These are phyloP conservation scores for Dipteronia dyeriana DNA, from an alignment of 345 rosid species.

Conservation along the genomic window DNA sequence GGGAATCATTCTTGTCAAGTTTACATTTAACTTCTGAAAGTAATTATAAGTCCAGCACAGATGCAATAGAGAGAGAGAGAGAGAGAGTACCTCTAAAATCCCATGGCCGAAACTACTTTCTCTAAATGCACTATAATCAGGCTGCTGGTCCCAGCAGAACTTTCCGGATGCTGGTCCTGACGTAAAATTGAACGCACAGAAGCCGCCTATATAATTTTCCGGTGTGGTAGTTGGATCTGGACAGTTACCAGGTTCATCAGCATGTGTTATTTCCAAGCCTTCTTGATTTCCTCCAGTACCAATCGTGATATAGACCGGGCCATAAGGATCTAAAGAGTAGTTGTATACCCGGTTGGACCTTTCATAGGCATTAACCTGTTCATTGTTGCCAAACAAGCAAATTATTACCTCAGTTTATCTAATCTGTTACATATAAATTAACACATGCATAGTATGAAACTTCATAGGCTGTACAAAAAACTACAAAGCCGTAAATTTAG, in stretches of 20 bases:
- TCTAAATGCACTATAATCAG: slow-evolving; percentile 87
- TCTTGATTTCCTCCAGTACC: slow-evolving; percentile 86
- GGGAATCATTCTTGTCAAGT: no score
- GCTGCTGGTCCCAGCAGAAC: slow-evolving; percentile 93
- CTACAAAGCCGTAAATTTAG: background rate
- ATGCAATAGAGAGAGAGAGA: no score
- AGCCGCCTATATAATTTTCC: slow-evolving; percentile 52
- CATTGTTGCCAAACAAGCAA: background rate
- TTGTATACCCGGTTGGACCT: slow-evolving; percentile 88
- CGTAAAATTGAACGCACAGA: slow-evolving; percentile 79
- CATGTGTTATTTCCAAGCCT: slow-evolving; percentile 60
- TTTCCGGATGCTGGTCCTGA: slow-evolving; percentile 64
- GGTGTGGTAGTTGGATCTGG: slow-evolving; percentile 59
- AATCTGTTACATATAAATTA: background rate
- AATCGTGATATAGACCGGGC: slow-evolving; percentile 66
- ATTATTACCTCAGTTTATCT: slow-evolving; percentile 5
- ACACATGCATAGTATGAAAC: no score
- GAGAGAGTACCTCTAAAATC: slow-evolving; percentile 69
- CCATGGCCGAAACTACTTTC: slow-evolving; percentile 98
- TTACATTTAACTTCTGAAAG: no score
- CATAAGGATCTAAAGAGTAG: slow-evolving; percentile 81
- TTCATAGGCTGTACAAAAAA: background rate
- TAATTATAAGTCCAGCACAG: no score
- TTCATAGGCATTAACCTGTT: slow-evolving; percentile 91
- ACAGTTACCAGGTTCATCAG: slow-evolving; percentile 89